phyloP scores from a whole-genome alignment of 202 grass and related monocot species.

The Eragrostis tef region DNA sequence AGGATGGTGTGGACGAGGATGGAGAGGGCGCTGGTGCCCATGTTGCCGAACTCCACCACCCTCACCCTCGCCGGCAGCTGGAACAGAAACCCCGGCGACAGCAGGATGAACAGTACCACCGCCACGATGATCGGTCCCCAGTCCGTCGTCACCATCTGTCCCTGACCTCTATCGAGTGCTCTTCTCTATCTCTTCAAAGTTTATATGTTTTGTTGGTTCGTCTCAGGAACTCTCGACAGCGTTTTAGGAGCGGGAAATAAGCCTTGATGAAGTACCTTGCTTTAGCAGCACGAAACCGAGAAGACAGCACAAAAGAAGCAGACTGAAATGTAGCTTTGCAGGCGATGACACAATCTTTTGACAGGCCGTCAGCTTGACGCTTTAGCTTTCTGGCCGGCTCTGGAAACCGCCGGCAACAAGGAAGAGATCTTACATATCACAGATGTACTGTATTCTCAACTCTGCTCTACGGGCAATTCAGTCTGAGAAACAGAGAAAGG shows the following conservation, averaged over 20 bases:
- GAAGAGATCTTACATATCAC: not conserved
- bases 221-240: not conserved
- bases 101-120: slow-evolving; percentile 69
- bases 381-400: not conserved
- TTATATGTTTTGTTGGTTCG: not conserved
- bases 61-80: slow-evolving; percentile 65
- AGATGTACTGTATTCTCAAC: not conserved
- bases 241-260: not conserved
- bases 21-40: slow-evolving; percentile 75
- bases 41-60: slow-evolving; percentile 82
- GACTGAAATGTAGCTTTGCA: not conserved
- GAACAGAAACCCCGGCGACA: slow-evolving; percentile 75
- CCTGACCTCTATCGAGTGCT: too few species aligned
- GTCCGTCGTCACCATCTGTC: slow-evolving; percentile 47
- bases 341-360: not conserved
- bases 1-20: slow-evolving; percentile 81
- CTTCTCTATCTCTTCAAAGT: not conserved
- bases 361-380: not conserved
- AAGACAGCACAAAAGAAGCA: not conserved
- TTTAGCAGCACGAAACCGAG: not conserved
- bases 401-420: not conserved
- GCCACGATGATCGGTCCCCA: slow-evolving; percentile 73
- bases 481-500: too few species aligned
- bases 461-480: too few species aligned
- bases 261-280: not conserved